Evolutionary conservation across 2,329 filamentous ascomycete genomes (phyloP).

Genomic region (Exophiala spinifera): DNA sequence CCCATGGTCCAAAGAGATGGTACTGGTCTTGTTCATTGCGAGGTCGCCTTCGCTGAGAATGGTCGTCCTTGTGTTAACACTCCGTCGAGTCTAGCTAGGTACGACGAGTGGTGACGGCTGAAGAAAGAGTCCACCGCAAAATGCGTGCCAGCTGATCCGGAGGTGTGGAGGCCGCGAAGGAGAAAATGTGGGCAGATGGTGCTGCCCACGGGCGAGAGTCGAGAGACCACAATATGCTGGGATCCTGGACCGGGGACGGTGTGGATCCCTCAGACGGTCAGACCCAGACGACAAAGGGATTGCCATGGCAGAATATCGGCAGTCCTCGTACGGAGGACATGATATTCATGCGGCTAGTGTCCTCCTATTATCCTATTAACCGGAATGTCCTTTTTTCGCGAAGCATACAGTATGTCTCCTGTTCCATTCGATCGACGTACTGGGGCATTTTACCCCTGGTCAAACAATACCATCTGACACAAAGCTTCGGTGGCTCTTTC

Average conservation of each 20-base stretch:
- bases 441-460: not conserved
- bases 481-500: not conserved
- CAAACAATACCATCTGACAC: not conserved
- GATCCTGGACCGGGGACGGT: too few species aligned
- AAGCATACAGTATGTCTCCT: not conserved
- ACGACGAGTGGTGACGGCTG: not conserved
- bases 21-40: too few species aligned
- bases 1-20: too few species aligned
- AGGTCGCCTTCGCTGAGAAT: not conserved
- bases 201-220: not conserved
- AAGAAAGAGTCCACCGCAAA: not conserved
- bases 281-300: too few species aligned
- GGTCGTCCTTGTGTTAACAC: not conserved
- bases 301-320: not conserved
- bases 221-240: not conserved
- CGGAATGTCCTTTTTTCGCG: not conserved
- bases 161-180: slow-evolving; percentile 8
- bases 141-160: not conserved
- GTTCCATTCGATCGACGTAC: not conserved
- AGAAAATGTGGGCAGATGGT: not conserved
- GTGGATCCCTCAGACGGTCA: too few species aligned
- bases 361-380: slow-evolving; percentile 19
- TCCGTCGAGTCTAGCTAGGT: not conserved
- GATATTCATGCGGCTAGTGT: not conserved
- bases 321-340: not conserved